A percentile compares a stretch with the other conserved stretches of the same genome.
phyloP scores from a whole-genome alignment of 2,329 filamentous ascomycete species.

The Calonectria ilicicola region DNA sequence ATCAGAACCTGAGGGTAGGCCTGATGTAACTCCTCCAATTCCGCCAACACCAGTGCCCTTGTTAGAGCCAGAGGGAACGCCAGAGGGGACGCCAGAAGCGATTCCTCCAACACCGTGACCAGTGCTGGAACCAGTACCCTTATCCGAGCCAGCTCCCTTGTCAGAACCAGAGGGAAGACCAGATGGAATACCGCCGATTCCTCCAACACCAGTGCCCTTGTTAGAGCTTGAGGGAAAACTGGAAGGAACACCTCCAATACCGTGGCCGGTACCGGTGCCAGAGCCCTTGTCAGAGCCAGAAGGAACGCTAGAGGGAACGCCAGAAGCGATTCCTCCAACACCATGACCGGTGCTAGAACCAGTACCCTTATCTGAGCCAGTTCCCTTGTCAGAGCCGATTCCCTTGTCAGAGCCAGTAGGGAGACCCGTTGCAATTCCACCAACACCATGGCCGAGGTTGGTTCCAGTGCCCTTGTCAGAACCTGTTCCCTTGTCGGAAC shows the following conservation, averaged over 20 bases:
- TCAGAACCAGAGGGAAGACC: neutral
- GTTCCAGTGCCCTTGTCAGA: neutral
- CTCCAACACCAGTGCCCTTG: neutral
- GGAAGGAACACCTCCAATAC: neutral
- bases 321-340: neutral
- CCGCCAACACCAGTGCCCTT: no score
- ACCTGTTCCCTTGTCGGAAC: no score
- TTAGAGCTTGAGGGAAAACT: neutral
- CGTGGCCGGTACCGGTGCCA: neutral
- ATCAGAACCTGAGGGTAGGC: neutral
- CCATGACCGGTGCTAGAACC: neutral
- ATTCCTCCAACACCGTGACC: neutral
- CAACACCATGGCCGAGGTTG: no score
- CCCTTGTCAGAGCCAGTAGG: neutral
- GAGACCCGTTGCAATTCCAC: neutral
- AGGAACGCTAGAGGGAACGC: no score
- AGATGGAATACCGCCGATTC: no score
- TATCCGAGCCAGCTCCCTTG: neutral
- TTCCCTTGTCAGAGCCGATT: neutral
- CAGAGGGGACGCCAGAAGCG: neutral
- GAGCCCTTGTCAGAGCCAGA: neutral
- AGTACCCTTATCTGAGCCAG: neutral
- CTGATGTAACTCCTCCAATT: no score
- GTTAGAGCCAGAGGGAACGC: neutral
- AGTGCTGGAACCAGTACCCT: neutral